A percentile compares a stretch with the other conserved stretches of the same genome.
Conservation (phyloP, 129 eudicot species). For the Smallanthus sonchifolius region DNA sequence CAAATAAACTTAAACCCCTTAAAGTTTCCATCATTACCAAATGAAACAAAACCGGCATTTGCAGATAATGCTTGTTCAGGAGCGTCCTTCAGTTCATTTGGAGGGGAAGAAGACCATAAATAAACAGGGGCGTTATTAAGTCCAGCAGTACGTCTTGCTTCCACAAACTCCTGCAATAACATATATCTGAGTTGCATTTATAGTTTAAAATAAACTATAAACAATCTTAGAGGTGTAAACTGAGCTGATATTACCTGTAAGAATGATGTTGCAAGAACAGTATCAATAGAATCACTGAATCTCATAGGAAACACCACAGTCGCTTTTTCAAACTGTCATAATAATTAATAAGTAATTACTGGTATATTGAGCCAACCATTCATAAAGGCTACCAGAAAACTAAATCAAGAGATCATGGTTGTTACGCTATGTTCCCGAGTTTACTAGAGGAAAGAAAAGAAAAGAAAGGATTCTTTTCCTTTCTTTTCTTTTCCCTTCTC, state of each 20-base stretch:
- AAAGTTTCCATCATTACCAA: slow-evolving; percentile 45
- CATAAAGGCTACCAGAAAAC: slow-evolving; percentile 1
- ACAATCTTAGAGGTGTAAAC: neutral
- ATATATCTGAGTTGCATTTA: neutral
- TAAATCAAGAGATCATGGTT: neutral
- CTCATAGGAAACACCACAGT: slow-evolving; percentile 88
- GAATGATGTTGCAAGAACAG: slow-evolving; percentile 87
- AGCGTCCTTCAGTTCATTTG: slow-evolving; percentile 68
- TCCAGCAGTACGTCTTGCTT: slow-evolving; percentile 72
- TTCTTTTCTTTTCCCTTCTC: too few relatives aligned
- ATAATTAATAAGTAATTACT: slow-evolving; percentile 1
- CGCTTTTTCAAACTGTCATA: slow-evolving; percentile 77
- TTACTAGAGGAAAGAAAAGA: too few relatives aligned
- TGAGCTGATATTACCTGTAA: slow-evolving; percentile 62
- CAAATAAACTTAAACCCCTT: neutral
- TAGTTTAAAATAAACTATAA: neutral
- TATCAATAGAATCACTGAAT: slow-evolving; percentile 82
- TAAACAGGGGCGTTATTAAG: slow-evolving; percentile 87
- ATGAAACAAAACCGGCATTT: slow-evolving; percentile 92
- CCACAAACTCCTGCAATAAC: slow-evolving; percentile 74
- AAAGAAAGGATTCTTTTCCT: too few relatives aligned
- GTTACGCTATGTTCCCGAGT: too few relatives aligned
- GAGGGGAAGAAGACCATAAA: slow-evolving; percentile 82
- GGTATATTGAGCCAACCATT: neutral
- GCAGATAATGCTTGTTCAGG: slow-evolving; percentile 66